Evolutionary conservation across 2,329 filamentous ascomycete species (phyloP).

Genomic region (Trematosphaeria pertusa): DNA sequence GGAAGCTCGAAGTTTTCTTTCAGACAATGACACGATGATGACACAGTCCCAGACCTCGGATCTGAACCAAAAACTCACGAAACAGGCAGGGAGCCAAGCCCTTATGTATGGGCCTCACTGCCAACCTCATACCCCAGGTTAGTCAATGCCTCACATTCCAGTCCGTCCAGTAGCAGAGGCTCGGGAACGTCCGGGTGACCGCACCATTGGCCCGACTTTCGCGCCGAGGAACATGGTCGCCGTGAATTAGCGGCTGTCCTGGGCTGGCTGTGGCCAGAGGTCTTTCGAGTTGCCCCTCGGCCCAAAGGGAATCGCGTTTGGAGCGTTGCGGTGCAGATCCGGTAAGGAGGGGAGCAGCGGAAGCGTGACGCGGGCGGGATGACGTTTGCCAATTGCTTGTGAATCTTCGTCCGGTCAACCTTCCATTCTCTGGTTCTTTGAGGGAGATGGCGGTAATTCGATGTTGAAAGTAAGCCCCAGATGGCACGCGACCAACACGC

Average conservation of each 20-base stretch:
- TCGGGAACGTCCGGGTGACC: slow-evolving; percentile 43
- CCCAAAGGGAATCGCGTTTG: slow-evolving; percentile 38
- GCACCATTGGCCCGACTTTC: slow-evolving; percentile 44
- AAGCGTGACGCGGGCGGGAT: slow-evolving; percentile 33
- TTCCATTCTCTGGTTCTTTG: too few relatives aligned
- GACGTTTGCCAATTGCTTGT: slow-evolving; percentile 46
- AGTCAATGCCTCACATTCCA: slow-evolving; percentile 20
- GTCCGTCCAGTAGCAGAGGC: slow-evolving; percentile 24
- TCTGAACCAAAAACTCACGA: slow-evolving; percentile 12
- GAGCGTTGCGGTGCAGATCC: slow-evolving; percentile 27
- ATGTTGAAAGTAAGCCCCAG: too few relatives aligned
- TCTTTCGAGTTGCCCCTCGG: slow-evolving; percentile 35
- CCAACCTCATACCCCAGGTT: slow-evolving; percentile 26
- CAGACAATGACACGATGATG: slow-evolving; percentile 28
- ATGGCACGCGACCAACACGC: slow-evolving; percentile 28
- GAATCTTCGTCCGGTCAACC: slow-evolving; percentile 2
- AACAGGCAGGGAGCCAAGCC: slow-evolving; percentile 32
- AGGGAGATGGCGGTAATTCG: too few relatives aligned
- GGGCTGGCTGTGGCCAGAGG: slow-evolving; percentile 15
- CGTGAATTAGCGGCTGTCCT: slow-evolving; percentile 21
- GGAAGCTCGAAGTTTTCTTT: slow-evolving; percentile 9
- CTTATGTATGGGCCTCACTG: slow-evolving; percentile 33
- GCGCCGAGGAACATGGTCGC: slow-evolving; percentile 38
- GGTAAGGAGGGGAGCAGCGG: slow-evolving; percentile 32
- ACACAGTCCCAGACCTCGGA: slow-evolving; percentile 32